Evolutionary conservation across 768 basidiomycete species (phyloP), one percentile per base, ranked within the genome.

Genomic region (Pleurotus citrinopileatus): DNA sequence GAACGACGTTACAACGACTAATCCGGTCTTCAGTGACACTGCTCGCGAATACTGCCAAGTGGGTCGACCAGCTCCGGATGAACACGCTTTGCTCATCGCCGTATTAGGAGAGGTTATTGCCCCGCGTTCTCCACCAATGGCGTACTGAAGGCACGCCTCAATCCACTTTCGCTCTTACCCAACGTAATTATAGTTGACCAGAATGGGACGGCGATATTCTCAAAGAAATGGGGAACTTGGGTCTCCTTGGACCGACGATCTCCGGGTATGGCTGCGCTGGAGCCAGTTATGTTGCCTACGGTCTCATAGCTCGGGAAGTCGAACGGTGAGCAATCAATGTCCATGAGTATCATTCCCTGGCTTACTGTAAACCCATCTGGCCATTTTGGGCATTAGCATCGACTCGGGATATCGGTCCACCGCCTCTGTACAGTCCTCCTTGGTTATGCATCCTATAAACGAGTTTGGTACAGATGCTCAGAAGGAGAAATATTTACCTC

Each of bases 341-440:
- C 13, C 34, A 10, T 38, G 0, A n/a, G n/a, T n/a, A n/a, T n/a
- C n/a, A n/a, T n/a, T n/a, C n/a, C n/a, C n/a, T n/a, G n/a, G n/a
- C n/a, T n/a, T n/a, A n/a, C n/a, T n/a, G n/a, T n/a, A n/a, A n/a
- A n/a, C n/a, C n/a, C n/a, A n/a, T n/a, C n/a, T n/a, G n/a, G n/a
- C n/a, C n/a, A n/a, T n/a, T n/a, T n/a, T n/a, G n/a, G n/a, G n/a
- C n/a, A n/a, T n/a, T n/a, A n/a, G n/a, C n/a, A 86, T 98, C 34
- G 96, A 99, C 66, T 98, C 95, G 2, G 96, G 96, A 0, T 98
- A 97, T 65, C 89, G 96, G 22, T 95, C 92, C 3, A 95, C 87
- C 3, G 86, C 94, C 58, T 97, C 94, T 15, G 96, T 98, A 2
- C 96, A 98, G 68, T 93, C 91, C 0, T 95, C 93, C 17, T 82